Base-by-base conservation (phyloP, 2,329 filamentous ascomycete species). In the Endoconidiophora laricicola region DNA sequence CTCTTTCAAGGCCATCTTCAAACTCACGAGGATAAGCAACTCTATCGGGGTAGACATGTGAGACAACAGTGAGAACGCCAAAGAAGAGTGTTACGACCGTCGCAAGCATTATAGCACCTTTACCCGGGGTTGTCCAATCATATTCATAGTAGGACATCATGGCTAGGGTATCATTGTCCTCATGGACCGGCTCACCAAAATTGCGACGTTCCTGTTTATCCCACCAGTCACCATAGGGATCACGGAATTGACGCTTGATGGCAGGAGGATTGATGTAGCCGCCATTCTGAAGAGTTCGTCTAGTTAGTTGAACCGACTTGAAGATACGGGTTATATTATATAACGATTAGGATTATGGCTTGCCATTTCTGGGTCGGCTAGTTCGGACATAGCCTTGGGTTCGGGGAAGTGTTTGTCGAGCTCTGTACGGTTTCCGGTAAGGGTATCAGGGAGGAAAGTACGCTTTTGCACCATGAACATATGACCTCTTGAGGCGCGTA, bases 191-290 rank as follows among this genome's bases (percentile, higher is more conserved):
- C 67, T 98, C 93, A 66, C 88, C 88, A 64, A 85, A 96, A 74
- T 98, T 96, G 61, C 91, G 79, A 63, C 88, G 81, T 67, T 96
- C 91, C 69, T 98, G 91, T 66, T 87, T 83, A 68, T 98, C 90
- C 86, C 87, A 96, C 86, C 87, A 98, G 62, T 86, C 81, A 62
- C 68, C 90, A 64, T 96, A 78, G 36, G 93, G 91, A 66, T 96
- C 91, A 63, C 91, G 86, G 69, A 86, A 84, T 65, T 87, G 81
- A 58, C 90, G 83, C 74, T 94, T 95, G 66, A 90, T 70, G 49
- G 73, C 68, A 12, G 79, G 78, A 52, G 85, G 83, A 68, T 88
- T 86, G 61, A 84, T 74, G 65, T 86, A 91, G 65, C 82, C 83
- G 61, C 85, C 86, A 66, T 88, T 93, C 83, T 88, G 42, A 12